Evolutionary conservation across 73 alveolate species (phyloP).

Genomic region (Symbiodinium pilosum): DNA sequence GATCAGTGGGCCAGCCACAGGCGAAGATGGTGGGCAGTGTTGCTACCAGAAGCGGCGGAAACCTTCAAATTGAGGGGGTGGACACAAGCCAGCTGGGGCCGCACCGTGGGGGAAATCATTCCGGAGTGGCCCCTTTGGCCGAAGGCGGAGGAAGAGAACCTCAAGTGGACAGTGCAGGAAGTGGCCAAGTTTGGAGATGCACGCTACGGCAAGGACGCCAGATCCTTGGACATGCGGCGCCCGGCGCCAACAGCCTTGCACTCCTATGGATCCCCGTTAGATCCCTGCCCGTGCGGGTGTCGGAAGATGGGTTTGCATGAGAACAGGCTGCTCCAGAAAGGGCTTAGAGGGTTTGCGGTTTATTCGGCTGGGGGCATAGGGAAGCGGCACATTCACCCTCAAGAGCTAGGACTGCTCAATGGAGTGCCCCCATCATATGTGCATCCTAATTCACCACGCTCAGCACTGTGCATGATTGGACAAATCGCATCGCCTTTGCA

Average conservation of each 20-base stretch:
- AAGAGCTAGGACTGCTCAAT: neutral
- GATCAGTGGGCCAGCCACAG: neutral
- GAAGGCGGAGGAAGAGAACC: neutral
- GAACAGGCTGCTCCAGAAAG: neutral
- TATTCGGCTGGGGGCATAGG: neutral
- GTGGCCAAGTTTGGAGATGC: neutral
- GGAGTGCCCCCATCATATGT: neutral
- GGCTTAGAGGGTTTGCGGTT: neutral
- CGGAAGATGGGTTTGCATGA: too few species aligned
- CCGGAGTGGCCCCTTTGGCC: neutral
- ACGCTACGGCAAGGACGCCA: neutral
- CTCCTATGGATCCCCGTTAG: neutral
- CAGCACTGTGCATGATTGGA: neutral
- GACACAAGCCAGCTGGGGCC: neutral
- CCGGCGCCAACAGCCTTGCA: neutral
- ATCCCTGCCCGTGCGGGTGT: neutral
- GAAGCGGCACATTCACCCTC: neutral
- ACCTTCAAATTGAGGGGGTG: neutral
- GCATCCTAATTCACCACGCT: neutral
- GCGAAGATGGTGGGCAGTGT: neutral
- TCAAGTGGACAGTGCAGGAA: neutral
- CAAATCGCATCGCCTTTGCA: neutral
- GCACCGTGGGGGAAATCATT: neutral
- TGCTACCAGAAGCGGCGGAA: neutral
- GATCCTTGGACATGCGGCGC: neutral